phyloP scores from a whole-genome alignment of 2,329 filamentous ascomycete genomes.

The Coniochaeta ligniaria region DNA sequence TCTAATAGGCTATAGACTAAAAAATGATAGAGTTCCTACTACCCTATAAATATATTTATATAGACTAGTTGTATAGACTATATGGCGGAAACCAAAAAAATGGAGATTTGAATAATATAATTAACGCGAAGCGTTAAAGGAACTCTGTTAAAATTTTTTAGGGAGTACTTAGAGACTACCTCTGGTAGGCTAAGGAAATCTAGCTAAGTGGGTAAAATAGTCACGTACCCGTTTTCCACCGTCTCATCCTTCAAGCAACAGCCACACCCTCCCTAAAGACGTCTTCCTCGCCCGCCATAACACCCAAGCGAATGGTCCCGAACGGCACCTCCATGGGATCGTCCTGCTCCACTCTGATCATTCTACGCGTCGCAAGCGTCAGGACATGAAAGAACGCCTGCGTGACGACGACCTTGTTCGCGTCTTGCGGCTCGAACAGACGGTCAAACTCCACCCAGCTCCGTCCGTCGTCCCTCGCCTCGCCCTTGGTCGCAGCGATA shows the following conservation, averaged over 20 bases:
- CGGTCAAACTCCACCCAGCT: conserved; percentile 60
- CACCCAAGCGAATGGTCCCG: conserved; percentile 38
- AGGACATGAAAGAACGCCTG: conserved; percentile 73
- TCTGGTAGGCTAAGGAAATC: no score
- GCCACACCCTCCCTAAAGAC: neutral
- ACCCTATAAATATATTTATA: no score
- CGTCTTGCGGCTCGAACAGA: conserved; percentile 51
- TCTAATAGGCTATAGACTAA: no score
- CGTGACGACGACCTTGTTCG: conserved; percentile 56
- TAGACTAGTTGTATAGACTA: no score
- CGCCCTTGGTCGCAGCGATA: conserved; percentile 22
- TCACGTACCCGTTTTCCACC: no score
- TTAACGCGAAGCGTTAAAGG: no score
- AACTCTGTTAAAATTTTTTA: no score
- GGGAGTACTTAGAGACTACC: no score
- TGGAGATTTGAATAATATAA: no score
- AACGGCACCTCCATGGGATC: conserved; percentile 30
- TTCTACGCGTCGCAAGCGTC: conserved; percentile 58
- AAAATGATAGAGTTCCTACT: no score
- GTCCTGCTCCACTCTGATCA: conserved; percentile 57
- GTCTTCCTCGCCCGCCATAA: conserved; percentile 14
- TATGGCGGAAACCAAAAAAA: no score
- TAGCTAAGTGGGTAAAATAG: no score
- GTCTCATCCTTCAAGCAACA: neutral
- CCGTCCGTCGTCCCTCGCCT: conserved; percentile 17